phyloP scores from a whole-genome alignment of 2,329 filamentous ascomycete genomes.

The Leptographium procerum region DNA sequence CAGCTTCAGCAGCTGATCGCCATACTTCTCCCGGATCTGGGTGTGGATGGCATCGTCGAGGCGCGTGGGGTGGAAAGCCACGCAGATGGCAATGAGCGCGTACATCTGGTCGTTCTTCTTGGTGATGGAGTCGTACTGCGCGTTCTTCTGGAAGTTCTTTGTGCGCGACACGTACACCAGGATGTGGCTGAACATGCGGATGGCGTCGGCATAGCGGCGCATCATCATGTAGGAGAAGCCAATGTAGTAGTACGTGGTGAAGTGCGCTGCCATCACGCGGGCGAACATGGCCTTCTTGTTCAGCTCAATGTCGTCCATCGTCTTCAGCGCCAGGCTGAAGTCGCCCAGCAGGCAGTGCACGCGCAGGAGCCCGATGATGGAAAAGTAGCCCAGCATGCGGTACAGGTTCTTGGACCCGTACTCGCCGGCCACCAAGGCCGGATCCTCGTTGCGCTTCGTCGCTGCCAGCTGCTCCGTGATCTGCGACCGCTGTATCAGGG shows the following conservation, averaged over 20 bases:
- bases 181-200: slow-evolving; percentile 99
- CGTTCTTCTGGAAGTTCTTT: slow-evolving; percentile 99
- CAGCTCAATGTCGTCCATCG: slow-evolving; percentile 96
- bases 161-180: slow-evolving; percentile 96
- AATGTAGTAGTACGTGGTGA: slow-evolving; percentile 99
- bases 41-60: slow-evolving; percentile 99
- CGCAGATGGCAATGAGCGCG: slow-evolving; percentile 95
- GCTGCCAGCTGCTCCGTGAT: slow-evolving; percentile 95
- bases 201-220: slow-evolving; percentile 97
- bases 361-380: slow-evolving; percentile 90
- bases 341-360: slow-evolving; percentile 95
- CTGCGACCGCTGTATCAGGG: slow-evolving; percentile 93
- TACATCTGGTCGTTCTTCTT: slow-evolving; percentile 99
- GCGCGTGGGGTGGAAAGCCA: slow-evolving; percentile 92
- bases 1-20: slow-evolving; percentile 92
- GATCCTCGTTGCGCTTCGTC: slow-evolving; percentile 88
- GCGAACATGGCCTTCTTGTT: slow-evolving; percentile 99
- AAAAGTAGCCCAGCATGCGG: slow-evolving; percentile 98
- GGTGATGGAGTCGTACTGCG: slow-evolving; percentile 94
- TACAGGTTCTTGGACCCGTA: slow-evolving; percentile 92
- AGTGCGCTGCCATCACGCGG: slow-evolving; percentile 97
- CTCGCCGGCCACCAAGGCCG: slow-evolving; percentile 77
- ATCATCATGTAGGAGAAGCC: slow-evolving; percentile 99
- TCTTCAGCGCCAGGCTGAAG: slow-evolving; percentile 97
- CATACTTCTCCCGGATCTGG: slow-evolving; percentile 95